Percentiles rank a stretch among this genome's conserved stretches.
These are phyloP conservation scores for Yamadazyma insecticola DNA, from an alignment of 805 yeast genomes.

Conservation along the genomic window DNA sequence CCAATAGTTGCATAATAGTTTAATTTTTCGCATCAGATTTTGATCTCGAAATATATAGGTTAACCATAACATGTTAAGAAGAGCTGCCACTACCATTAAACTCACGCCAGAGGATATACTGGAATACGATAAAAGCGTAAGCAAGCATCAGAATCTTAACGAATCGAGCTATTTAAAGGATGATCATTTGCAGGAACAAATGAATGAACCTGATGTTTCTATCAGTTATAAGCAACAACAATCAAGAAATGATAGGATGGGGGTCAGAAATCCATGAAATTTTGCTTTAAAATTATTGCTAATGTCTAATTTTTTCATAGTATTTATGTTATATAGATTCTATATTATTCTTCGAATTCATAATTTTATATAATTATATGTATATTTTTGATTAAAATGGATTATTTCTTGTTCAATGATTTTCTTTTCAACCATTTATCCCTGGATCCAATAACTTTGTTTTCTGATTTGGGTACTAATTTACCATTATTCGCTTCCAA, in stretches of 20 bases:
- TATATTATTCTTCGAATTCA: no score
- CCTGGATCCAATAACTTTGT: conserved; percentile 25
- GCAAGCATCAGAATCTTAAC: conserved; percentile 2
- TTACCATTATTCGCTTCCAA: conserved; percentile 19
- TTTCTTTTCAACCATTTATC: conserved; percentile 39
- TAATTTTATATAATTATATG: not conserved
- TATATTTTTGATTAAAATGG: not conserved
- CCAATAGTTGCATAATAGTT: conserved; percentile 1
- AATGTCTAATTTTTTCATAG: no score
- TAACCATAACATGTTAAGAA: conserved; percentile 74
- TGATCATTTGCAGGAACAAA: conserved; percentile 8
- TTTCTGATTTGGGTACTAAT: conserved; percentile 35
- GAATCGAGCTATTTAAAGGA: conserved; percentile 8
- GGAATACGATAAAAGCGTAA: conserved; percentile 38
- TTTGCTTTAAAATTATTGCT: no score
- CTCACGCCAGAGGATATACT: conserved; percentile 65
- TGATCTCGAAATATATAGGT: not conserved
- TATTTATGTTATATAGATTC: no score
- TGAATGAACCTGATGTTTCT: conserved; percentile 11
- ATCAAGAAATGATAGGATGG: conserved; percentile 21
- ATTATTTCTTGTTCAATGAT: conserved; percentile 29
- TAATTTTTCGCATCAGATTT: not conserved
- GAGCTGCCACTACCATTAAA: conserved; percentile 65
- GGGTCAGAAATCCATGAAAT: no score
- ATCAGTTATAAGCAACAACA: conserved; percentile 12